Evolutionary conservation across 1,139 yeast species (phyloP).

Genomic region (Kluyveromyces marxianus): DNA sequence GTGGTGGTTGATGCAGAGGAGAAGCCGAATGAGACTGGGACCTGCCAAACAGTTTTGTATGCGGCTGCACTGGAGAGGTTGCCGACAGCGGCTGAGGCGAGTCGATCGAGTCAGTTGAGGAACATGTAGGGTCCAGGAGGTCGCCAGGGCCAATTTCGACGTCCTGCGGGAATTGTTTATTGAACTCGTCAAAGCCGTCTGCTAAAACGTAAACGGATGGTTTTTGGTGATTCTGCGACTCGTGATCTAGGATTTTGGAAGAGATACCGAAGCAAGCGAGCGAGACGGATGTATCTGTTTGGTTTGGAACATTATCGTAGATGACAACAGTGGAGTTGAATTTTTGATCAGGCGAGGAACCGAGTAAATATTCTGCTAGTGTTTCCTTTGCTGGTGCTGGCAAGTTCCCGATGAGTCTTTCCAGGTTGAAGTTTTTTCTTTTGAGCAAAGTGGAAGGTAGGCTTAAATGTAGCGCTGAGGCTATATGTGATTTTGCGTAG

Average conservation of each 20-base stretch:
- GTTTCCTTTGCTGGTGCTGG: slow-evolving; percentile 32
- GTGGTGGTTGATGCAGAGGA: slow-evolving; percentile 8
- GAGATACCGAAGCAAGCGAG: slow-evolving; percentile 40
- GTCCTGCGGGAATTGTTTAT: slow-evolving; percentile 20
- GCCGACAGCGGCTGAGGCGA: slow-evolving; percentile 5
- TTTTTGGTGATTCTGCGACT: slow-evolving; percentile 21
- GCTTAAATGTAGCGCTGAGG: slow-evolving; percentile 58
- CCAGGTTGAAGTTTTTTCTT: slow-evolving; percentile 55
- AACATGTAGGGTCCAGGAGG: not conserved
- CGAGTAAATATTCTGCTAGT: slow-evolving; percentile 18
- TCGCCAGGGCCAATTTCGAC: slow-evolving; percentile 7
- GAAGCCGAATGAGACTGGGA: slow-evolving; percentile 9
- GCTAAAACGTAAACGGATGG: slow-evolving; percentile 32
- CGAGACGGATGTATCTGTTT: slow-evolving; percentile 30
- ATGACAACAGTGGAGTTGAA: slow-evolving; percentile 25
- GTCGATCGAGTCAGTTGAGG: not conserved
- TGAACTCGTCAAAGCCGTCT: slow-evolving; percentile 32
- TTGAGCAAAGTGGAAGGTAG: slow-evolving; percentile 72
- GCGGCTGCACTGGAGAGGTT: slow-evolving; percentile 13
- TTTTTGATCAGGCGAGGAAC: slow-evolving; percentile 6
- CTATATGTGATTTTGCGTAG: slow-evolving; percentile 44
- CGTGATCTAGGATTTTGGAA: slow-evolving; percentile 37
- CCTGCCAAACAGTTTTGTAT: slow-evolving; percentile 14
- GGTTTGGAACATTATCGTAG: slow-evolving; percentile 31
- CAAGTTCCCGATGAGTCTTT: slow-evolving; percentile 34